Conservation (phyloP, 495 filamentous ascomycete genomes). For the Podospora sp. region DNA sequence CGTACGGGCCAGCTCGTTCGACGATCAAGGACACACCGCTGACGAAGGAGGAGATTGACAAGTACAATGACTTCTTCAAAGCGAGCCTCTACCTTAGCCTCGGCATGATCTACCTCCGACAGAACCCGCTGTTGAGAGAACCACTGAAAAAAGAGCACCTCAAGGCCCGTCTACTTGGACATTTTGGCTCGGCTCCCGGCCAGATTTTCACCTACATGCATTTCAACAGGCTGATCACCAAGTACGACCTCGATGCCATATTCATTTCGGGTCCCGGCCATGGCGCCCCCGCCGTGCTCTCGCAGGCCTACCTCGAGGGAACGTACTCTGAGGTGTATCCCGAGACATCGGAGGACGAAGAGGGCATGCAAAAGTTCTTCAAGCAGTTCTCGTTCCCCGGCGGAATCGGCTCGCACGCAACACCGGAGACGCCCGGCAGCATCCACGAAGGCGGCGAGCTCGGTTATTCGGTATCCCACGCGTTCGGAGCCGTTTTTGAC, state of each 20-base stretch:
- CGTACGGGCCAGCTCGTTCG: slow-evolving; percentile 66
- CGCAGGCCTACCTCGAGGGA: slow-evolving; percentile 73
- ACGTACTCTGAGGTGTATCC: slow-evolving; percentile 74
- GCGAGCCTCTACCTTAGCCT: slow-evolving; percentile 72
- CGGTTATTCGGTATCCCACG: slow-evolving; percentile 75
- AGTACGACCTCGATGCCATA: slow-evolving; percentile 69
- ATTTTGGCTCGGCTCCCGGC: slow-evolving; percentile 74
- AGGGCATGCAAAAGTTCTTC: slow-evolving; percentile 70
- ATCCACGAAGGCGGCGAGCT: slow-evolving; percentile 76
- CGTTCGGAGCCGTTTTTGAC: slow-evolving; percentile 73
- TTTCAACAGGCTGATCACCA: slow-evolving; percentile 76
- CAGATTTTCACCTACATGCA: slow-evolving; percentile 78
- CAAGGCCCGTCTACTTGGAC: slow-evolving; percentile 69
- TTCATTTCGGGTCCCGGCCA: slow-evolving; percentile 75
- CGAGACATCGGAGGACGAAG: slow-evolving; percentile 62
- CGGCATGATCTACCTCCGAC: slow-evolving; percentile 73
- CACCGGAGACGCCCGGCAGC: slow-evolving; percentile 72
- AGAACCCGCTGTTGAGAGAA: slow-evolving; percentile 67
- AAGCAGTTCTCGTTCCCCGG: slow-evolving; percentile 79
- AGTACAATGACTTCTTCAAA: slow-evolving; percentile 68
- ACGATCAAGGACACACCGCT: slow-evolving; percentile 62
- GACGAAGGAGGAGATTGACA: slow-evolving; percentile 61
- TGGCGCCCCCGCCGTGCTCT: slow-evolving; percentile 69
- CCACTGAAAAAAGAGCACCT: slow-evolving; percentile 64
- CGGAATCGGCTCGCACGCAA: slow-evolving; percentile 71